Evolutionary conservation across 1,284 basidiomycete species (phyloP).

Genomic region (Microbotryum silenes-acaulis): DNA sequence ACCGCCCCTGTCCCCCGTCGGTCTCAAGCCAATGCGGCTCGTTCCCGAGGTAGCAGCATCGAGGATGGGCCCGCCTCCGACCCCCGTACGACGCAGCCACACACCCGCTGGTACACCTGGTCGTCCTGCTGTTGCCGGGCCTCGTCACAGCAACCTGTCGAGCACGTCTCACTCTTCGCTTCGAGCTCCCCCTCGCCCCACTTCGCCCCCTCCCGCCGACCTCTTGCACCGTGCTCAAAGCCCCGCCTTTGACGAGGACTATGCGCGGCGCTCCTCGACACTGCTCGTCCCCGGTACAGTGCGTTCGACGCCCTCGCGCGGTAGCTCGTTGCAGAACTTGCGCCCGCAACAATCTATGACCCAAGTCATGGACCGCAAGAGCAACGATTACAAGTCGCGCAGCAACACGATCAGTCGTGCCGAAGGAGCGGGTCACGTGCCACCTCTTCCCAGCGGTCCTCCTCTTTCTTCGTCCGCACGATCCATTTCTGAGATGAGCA

Average conservation of each 20-base stretch:
- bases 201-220: slow-evolving; percentile 79
- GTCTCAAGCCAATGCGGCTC: neutral
- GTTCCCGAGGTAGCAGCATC: neutral
- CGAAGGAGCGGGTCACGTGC: neutral
- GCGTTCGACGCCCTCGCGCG: too few relatives aligned
- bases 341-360: too few relatives aligned
- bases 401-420: too few relatives aligned
- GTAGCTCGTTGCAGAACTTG: too few relatives aligned
- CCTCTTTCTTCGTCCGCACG: slow-evolving; percentile 11
- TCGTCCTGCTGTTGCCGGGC: slow-evolving; percentile 49
- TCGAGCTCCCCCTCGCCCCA: slow-evolving; percentile 59
- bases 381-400: too few relatives aligned
- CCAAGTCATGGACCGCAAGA: too few relatives aligned
- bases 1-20: neutral
- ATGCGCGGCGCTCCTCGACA: slow-evolving; percentile 10
- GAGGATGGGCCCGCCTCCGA: slow-evolving; percentile 44
- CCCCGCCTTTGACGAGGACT: slow-evolving; percentile 53
- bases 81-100: slow-evolving; percentile 42
- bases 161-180: slow-evolving; percentile 39
- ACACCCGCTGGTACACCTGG: slow-evolving; percentile 36
- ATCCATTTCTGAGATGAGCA: slow-evolving; percentile 29
- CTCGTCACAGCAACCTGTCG: slow-evolving; percentile 22
- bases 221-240: slow-evolving; percentile 78
- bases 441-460: slow-evolving; percentile 2
- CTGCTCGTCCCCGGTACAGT: too few relatives aligned